Conservation (phyloP, 768 basidiomycete species). For the Termitomyces sp. region DNA sequence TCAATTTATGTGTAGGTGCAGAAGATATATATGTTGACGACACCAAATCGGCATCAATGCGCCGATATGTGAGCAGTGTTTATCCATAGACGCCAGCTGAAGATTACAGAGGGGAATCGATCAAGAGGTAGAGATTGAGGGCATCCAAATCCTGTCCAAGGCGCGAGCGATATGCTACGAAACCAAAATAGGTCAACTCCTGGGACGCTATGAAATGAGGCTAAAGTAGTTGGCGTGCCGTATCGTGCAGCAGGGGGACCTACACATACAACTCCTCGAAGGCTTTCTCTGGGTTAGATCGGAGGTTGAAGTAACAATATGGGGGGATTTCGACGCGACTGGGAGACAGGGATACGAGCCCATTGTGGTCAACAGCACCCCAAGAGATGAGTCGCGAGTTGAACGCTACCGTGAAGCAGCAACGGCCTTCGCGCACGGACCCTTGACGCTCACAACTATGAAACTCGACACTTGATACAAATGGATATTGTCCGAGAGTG, state of each 20-base stretch:
- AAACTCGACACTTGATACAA: neutral
- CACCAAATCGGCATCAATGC: neutral
- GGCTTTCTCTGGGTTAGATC: neutral
- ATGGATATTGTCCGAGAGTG: neutral
- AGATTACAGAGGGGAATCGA: neutral
- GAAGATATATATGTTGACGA: neutral
- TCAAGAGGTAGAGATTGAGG: neutral
- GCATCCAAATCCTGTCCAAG: neutral
- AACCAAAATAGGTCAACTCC: neutral
- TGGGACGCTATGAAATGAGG: neutral
- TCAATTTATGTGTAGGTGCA: neutral
- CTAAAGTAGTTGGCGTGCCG: neutral
- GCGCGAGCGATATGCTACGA: neutral
- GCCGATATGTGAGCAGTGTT: neutral
- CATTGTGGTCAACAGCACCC: neutral
- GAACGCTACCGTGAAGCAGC: neutral
- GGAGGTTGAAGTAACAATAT: neutral
- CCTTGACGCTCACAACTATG: neutral
- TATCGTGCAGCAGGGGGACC: neutral
- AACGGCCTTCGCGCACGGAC: neutral
- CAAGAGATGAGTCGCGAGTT: neutral
- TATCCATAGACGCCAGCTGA: neutral
- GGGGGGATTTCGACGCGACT: neutral
- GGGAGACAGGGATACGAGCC: conserved; percentile 1
- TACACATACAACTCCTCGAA: neutral